phyloP scores from a whole-genome alignment of 1,284 basidiomycete species.

The Fistulinella staudtii region DNA sequence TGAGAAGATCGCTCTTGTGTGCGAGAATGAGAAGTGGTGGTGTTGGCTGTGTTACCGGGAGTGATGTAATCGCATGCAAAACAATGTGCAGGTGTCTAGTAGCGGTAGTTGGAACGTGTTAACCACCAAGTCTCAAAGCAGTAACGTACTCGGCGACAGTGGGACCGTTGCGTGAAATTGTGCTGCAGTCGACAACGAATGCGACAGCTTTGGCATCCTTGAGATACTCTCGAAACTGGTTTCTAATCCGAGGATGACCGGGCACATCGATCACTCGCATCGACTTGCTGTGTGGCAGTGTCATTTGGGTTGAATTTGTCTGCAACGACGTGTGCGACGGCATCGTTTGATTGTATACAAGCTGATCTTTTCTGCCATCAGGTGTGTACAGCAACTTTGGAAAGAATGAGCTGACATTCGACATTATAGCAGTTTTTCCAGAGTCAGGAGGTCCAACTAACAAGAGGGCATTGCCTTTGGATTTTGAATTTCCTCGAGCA shows the following conservation, averaged over 20 bases:
- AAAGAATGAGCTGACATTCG: slow-evolving; percentile 39
- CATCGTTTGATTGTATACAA: slow-evolving; percentile 58
- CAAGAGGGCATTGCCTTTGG: slow-evolving; percentile 54
- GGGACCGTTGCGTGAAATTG: slow-evolving; percentile 66
- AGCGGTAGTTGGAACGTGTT: background rate
- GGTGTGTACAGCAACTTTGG: slow-evolving; percentile 24
- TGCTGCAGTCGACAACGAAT: slow-evolving; percentile 75
- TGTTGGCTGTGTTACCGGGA: slow-evolving; percentile 61
- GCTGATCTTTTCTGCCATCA: slow-evolving; percentile 39
- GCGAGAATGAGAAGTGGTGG: slow-evolving; percentile 65
- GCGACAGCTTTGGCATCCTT: slow-evolving; percentile 57
- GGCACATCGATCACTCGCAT: slow-evolving; percentile 67
- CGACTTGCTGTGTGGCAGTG: slow-evolving; percentile 39
- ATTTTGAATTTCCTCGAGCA: slow-evolving; percentile 41
- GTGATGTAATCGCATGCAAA: slow-evolving; percentile 62
- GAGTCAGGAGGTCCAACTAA: slow-evolving; percentile 67
- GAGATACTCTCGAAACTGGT: slow-evolving; percentile 65
- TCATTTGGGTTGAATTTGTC: slow-evolving; percentile 51
- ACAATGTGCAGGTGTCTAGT: slow-evolving; percentile 67
- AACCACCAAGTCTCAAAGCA: background rate
- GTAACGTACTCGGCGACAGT: slow-evolving; percentile 73
- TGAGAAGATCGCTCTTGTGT: slow-evolving; percentile 71
- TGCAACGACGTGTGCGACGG: slow-evolving; percentile 74
- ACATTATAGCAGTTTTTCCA: slow-evolving; percentile 71
- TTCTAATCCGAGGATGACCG: slow-evolving; percentile 71